Base-by-base conservation (phyloP, 495 filamentous ascomycete genomes). In the Penicillium simplicissimum region DNA sequence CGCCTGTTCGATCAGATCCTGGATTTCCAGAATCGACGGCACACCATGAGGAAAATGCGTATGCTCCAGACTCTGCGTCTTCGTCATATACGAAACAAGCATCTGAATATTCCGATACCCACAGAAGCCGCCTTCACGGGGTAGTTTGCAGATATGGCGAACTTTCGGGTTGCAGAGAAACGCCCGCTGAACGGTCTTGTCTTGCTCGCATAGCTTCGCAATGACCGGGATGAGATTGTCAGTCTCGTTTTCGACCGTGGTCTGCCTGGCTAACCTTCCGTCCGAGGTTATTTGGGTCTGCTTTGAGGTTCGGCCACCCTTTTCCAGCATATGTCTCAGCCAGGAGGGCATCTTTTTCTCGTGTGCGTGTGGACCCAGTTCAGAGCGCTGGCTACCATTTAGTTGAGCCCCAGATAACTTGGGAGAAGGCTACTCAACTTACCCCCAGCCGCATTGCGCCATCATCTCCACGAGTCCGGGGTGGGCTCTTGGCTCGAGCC, bases 101-200 rank as follows among this genome's bases (percentile, higher is more conserved):
- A 97, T 96, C 67, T 98, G 95, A 42, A 97, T 96, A 71, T 97
- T 98, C 10, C 95, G 83, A 68, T 97, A 98, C n/a, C 95, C 95
- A 74, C 95, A 98, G 75, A 98, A 98, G 1, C 92, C 91, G 36
- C 93, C 90, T 74, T 96, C 93, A 37, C 79, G 83, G 10, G 81
- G 81, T 38, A 96, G 79, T 66, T 96, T 97, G 51, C 88, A 88
- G 17, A 98, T 83, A 69, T 97, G 93, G 38, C 85, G 84, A 1
- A 91, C 88, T 31, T 78, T 80, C 8, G 90, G 82, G 63, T 92
- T 85, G 71, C 95, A 98, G 33, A 96, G 73, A 65, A 91, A 97
- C 4, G 90, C 90, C 57, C 85, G 84, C 36, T 83, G 74, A 15
- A 90, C 85, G 13, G 80, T 73, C 4, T 70, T 64, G 64, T 91